phyloP scores from a whole-genome alignment of 2,329 filamentous ascomycete genomes.

The Neonectria punicea region DNA sequence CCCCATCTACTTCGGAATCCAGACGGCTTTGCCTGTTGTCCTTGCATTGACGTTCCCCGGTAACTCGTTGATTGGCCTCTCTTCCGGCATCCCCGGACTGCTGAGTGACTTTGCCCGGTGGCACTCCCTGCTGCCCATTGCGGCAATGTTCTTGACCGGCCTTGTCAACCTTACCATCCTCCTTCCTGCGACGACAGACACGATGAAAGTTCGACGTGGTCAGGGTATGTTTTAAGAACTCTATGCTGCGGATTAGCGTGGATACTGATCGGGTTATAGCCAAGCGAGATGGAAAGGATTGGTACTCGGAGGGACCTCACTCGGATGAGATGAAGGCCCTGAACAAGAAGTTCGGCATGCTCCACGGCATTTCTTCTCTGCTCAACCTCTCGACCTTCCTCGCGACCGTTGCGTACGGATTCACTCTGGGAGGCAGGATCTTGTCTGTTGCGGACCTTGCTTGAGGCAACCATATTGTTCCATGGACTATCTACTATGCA shows the following conservation, averaged over 20 bases:
- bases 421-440: conserved; percentile 74
- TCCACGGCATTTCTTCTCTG: conserved; percentile 85
- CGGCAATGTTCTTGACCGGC: conserved; percentile 75
- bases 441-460: conserved; percentile 51
- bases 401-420: conserved; percentile 80
- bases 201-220: conserved; percentile 79
- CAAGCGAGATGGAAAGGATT: conserved; percentile 89
- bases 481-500: conserved; percentile 24
- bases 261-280: conserved; percentile 58
- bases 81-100: conserved; percentile 63
- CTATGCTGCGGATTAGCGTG: no score
- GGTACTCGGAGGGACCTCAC: conserved; percentile 81
- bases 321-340: conserved; percentile 84
- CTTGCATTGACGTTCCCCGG: conserved; percentile 85
- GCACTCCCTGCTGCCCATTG: conserved; percentile 74
- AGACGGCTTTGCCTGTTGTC: conserved; percentile 77
- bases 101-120: conserved; percentile 70
- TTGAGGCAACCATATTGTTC: conserved; percentile 20
- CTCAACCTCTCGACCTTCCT: conserved; percentile 79
- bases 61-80: conserved; percentile 58
- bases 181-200: conserved; percentile 78
- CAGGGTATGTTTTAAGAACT: conserved; percentile 69
- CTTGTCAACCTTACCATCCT: conserved; percentile 76
- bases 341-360: conserved; percentile 80
- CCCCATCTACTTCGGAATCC: conserved; percentile 88